Conservation (phyloP, 2,329 filamentous ascomycete genomes). For the Metarhizium robertsii region DNA sequence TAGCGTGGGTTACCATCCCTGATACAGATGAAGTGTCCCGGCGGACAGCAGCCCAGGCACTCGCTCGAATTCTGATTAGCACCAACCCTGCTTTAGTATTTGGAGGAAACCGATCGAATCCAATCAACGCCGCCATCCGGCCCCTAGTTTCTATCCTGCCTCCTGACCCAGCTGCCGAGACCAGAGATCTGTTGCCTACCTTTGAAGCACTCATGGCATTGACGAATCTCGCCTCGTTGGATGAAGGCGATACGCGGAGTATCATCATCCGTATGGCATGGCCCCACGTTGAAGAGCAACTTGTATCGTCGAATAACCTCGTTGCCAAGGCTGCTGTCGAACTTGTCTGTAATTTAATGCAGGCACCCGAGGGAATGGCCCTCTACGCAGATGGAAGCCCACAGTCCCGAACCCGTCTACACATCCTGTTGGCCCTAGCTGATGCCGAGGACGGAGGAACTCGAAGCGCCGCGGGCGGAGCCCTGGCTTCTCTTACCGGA, state of each 20-base stretch:
- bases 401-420: slow-evolving; percentile 63
- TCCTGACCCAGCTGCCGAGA: slow-evolving; percentile 51
- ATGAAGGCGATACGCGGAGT: slow-evolving; percentile 54
- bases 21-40: slow-evolving; percentile 36
- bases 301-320: slow-evolving; percentile 65
- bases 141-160: slow-evolving; percentile 69
- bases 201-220: slow-evolving; percentile 89
- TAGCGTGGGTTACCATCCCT: slow-evolving; percentile 54
- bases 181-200: slow-evolving; percentile 71
- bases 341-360: slow-evolving; percentile 83
- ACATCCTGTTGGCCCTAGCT: slow-evolving; percentile 77
- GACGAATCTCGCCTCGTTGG: slow-evolving; percentile 82
- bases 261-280: slow-evolving; percentile 68
- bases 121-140: slow-evolving; percentile 71
- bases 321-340: slow-evolving; percentile 80
- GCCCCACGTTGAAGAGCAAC: slow-evolving; percentile 69
- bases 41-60: slow-evolving; percentile 64
- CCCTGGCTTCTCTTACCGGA: slow-evolving; percentile 72
- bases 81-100: slow-evolving; percentile 81
- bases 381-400: slow-evolving; percentile 60
- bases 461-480: slow-evolving; percentile 76
- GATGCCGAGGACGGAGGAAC: slow-evolving; percentile 78
- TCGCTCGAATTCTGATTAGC: slow-evolving; percentile 79
- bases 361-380: slow-evolving; percentile 54
- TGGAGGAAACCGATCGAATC: slow-evolving; percentile 61